Evolutionary conservation across 495 filamentous ascomycete genomes (phyloP), one percentile per base, ranked within the genome.

Genomic region (Aspergillus sclerotiicarbonarius): DNA sequence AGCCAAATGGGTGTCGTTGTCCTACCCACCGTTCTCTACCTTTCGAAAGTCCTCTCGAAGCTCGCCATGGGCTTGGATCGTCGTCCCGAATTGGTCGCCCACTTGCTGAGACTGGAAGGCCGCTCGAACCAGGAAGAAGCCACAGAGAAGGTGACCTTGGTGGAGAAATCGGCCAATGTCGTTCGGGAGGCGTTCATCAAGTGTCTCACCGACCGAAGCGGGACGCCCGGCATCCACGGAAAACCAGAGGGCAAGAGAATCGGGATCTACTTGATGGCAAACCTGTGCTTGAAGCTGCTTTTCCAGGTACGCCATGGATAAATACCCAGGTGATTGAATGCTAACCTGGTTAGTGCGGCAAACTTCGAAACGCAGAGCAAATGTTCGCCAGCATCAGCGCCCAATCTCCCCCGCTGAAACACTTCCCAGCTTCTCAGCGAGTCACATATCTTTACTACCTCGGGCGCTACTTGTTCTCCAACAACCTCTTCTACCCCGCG

Each of bases 381-480:
- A 90, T 98, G 71, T 92, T 96, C 69, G 87, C 86, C 59, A 96
- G 95, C 64, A 90, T 98, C 64, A 87, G 84, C 60, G 85, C 90
- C 35, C 86, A 87, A 60, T 91, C 90, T 2, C 90, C 92, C 6
- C 89, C 90, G 0, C 78, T 96, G 15, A 76, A 78, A 4, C 76
- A 87, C 43, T 96, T 92, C 67, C 90, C 93, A 15, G 90, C 90
- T n/a, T 82, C 90, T 9, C 90, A 97, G 57, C 84, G 90, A 41
- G 90, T 95, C 29, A 92, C 93, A 19, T 98, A 92, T 68, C 85
- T 96, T 6, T 97, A 96, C 73, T 97, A 96, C 66, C 88, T 96
- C 16, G 93, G 93, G 30, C 88, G 92, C 39, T 96, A 92, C 66
- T 81, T 89, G 58, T 92, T 96, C 65, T 83, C 86, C 54, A 90